Evolutionary conservation across 2,329 filamentous ascomycete species (phyloP).

Genomic region (Colletotrichum limetticola): DNA sequence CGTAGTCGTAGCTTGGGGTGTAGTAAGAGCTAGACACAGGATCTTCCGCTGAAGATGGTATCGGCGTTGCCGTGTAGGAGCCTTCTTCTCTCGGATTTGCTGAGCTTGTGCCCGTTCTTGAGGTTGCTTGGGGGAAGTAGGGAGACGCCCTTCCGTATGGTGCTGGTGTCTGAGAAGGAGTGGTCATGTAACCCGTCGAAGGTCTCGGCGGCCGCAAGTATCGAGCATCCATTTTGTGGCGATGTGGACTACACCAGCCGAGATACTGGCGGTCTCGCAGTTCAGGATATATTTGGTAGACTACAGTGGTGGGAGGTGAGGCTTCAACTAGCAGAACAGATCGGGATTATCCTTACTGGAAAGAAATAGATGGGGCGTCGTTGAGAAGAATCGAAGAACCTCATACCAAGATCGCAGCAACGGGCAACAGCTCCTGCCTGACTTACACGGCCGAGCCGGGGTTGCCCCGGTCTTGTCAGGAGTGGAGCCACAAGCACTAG

Average conservation of each 20-base stretch:
- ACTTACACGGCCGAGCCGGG: slow-evolving; percentile 29
- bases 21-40: neutral
- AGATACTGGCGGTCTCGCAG: neutral
- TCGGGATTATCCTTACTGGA: accelerated
- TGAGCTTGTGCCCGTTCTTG: slow-evolving; percentile 19
- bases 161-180: neutral
- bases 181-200: neutral
- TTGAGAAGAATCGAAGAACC: neutral
- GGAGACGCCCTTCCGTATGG: neutral
- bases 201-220: neutral
- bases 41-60: neutral
- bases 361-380: neutral
- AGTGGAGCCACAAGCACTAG: slow-evolving; percentile 15
- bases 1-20: slow-evolving; percentile 10
- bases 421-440: slow-evolving; percentile 13
- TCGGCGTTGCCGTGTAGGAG: neutral
- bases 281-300: too few species aligned
- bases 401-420: neutral
- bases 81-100: neutral
- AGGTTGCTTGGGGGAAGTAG: slow-evolving; percentile 36
- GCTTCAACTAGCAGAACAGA: neutral
- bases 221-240: neutral
- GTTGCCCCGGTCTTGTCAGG: neutral
- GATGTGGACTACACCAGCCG: neutral
- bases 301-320: neutral